phyloP scores from a whole-genome alignment of 1,139 yeast species.

The Yueomyces sp. region DNA sequence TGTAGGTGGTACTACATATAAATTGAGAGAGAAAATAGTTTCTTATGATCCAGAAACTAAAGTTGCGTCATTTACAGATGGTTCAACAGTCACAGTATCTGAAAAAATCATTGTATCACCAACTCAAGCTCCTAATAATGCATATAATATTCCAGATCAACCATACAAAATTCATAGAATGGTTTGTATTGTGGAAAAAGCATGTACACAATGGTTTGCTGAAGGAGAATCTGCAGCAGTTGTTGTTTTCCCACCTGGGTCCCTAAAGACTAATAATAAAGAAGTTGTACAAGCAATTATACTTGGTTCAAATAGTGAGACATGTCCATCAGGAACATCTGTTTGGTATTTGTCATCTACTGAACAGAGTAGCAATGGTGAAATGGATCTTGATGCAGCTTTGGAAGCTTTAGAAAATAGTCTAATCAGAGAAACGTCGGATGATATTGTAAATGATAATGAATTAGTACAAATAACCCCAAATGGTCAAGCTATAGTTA shows the following conservation, averaged over 20 bases:
- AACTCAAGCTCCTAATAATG: constrained; percentile 46
- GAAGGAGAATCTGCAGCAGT: constrained; percentile 75
- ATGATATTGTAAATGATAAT: constrained; percentile 38
- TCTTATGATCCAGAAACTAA: constrained; percentile 55
- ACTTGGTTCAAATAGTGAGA: constrained; percentile 81
- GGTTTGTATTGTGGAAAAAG: constrained; percentile 72
- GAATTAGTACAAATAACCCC: constrained; percentile 45
- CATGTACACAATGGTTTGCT: constrained; percentile 84
- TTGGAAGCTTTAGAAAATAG: constrained; percentile 67
- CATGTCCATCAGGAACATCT: constrained; percentile 79
- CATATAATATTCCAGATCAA: constrained; percentile 27
- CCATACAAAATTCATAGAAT: constrained; percentile 54
- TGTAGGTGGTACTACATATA: constrained; percentile 92
- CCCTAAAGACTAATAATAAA: constrained; percentile 54
- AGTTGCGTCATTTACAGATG: constrained; percentile 65
- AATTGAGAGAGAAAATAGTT: constrained; percentile 53
- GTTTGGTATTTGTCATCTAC: constrained; percentile 82
- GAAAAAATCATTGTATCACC: constrained; percentile 69
- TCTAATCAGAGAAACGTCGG: constrained; percentile 64
- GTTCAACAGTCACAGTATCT: constrained; percentile 56
- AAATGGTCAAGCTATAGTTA: constrained; percentile 56
- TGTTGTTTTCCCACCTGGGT: constrained; percentile 87
- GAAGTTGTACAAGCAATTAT: constrained; percentile 77
- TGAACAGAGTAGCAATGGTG: constrained; percentile 60
- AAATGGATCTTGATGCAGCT: constrained; percentile 70